Conservation (phyloP, 2,329 filamentous ascomycete genomes). For the Thyridium curvatum region DNA sequence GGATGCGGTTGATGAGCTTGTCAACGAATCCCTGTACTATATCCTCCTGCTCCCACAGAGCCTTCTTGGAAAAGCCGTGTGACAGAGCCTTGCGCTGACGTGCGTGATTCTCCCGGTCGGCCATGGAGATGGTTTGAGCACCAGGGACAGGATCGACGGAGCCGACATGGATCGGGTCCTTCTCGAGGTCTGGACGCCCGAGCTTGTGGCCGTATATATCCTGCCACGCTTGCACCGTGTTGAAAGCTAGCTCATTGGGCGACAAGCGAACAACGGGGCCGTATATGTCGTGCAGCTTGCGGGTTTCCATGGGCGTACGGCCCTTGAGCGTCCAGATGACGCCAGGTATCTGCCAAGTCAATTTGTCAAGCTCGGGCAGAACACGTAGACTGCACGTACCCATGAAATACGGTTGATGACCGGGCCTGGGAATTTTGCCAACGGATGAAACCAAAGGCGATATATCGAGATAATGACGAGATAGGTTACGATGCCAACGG, state of each 20-base stretch:
- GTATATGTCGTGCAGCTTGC: conserved; percentile 23
- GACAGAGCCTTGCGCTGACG: conserved; percentile 8
- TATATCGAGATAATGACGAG: conserved; percentile 10
- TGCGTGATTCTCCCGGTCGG: conserved; percentile 6
- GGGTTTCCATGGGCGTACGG: conserved; percentile 55
- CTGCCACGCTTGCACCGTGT: conserved; percentile 23
- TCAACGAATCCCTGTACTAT: conserved; percentile 8
- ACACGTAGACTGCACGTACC: neutral
- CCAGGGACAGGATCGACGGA: conserved; percentile 9
- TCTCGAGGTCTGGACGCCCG: conserved; percentile 10
- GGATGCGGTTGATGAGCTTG: conserved; percentile 8
- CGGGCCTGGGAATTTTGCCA: conserved; percentile 15
- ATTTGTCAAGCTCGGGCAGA: neutral
- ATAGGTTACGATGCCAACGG: conserved; percentile 1
- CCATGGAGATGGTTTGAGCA: conserved; percentile 4
- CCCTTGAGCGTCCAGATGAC: conserved; percentile 73
- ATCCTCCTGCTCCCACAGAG: conserved; percentile 9
- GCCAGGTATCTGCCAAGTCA: conserved; percentile 7
- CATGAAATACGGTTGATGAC: conserved; percentile 11
- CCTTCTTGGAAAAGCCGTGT: conserved; percentile 12
- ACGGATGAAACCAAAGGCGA: conserved; percentile 18
- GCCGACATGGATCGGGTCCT: conserved; percentile 3
- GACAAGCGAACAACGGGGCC: conserved; percentile 34
- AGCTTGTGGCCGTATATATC: conserved; percentile 20
- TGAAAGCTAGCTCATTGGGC: conserved; percentile 34